Conservation (phyloP, 2,329 filamentous ascomycete genomes). For the Lachnellula cervina region DNA sequence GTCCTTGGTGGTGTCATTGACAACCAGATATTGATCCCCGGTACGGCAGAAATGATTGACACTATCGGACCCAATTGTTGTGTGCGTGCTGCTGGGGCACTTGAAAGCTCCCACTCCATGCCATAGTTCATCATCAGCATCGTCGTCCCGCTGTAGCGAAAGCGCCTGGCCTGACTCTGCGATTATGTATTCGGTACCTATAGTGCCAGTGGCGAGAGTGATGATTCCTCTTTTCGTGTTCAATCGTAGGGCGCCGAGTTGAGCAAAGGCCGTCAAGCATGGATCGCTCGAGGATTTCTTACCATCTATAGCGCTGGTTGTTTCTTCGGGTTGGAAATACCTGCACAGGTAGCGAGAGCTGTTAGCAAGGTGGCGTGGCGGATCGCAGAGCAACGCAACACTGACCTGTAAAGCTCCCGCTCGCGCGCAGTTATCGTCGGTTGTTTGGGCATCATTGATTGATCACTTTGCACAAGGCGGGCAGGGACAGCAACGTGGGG, state of each 20-base stretch:
- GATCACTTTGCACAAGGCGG: not conserved
- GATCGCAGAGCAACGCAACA: no score
- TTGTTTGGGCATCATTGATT: not conserved
- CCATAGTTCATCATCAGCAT: constrained; percentile 27
- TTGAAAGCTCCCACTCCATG: constrained; percentile 21
- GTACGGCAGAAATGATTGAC: constrained; percentile 16
- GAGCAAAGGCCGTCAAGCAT: constrained; percentile 41
- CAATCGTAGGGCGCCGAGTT: constrained; percentile 46
- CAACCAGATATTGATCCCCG: constrained; percentile 21
- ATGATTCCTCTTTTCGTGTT: constrained; percentile 44
- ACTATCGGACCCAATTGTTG: constrained; percentile 15
- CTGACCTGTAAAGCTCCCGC: constrained; percentile 25
- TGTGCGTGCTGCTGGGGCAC: constrained; percentile 8
- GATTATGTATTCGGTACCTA: constrained; percentile 20
- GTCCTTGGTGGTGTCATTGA: constrained; percentile 37
- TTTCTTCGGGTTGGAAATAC: constrained; percentile 19
- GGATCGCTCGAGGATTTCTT: constrained; percentile 32
- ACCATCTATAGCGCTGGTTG: not conserved
- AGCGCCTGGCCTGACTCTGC: constrained; percentile 25
- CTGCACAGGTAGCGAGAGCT: constrained; percentile 3
- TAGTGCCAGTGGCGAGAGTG: constrained; percentile 27
- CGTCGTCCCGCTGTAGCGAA: constrained; percentile 25
- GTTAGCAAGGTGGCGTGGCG: not conserved
- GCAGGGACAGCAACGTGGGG: not conserved
- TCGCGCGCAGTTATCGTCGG: constrained; percentile 11